Conservation (phyloP, 805 yeast genomes). For the Komagataella ulmi region DNA sequence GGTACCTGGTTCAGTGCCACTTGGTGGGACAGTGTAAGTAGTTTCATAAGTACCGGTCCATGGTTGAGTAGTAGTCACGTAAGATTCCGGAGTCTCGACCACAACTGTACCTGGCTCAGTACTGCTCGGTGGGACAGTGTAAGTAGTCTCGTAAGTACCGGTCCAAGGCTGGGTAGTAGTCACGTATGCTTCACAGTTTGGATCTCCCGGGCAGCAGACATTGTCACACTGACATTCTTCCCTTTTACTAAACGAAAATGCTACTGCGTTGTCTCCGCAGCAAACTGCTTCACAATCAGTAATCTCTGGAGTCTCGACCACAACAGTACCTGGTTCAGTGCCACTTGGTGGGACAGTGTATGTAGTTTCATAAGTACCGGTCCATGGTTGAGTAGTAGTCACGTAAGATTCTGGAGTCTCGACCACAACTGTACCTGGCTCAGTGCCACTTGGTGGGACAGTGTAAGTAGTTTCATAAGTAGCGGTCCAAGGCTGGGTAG, state of each 20-base stretch:
- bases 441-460: too few species aligned
- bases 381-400: background rate
- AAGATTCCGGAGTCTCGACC: background rate
- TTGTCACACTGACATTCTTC: too few species aligned
- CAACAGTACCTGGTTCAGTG: background rate
- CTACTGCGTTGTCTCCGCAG: too few species aligned
- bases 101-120: background rate
- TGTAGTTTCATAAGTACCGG: background rate
- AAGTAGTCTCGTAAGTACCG: background rate
- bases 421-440: too few species aligned
- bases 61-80: background rate
- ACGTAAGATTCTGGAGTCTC: background rate
- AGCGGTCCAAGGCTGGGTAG: too few species aligned
- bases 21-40: background rate
- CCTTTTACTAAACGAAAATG: too few species aligned
- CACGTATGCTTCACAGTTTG: background rate
- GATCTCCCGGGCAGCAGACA: too few species aligned
- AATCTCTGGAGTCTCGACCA: background rate
- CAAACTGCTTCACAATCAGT: too few species aligned
- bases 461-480: too few species aligned
- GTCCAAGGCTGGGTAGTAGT: background rate
- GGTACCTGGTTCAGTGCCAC: background rate
- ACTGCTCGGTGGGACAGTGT: background rate
- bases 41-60: background rate
- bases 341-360: background rate